phyloP scores from a whole-genome alignment of 2,329 filamentous ascomycete species.

The Didymella keratinophila region DNA sequence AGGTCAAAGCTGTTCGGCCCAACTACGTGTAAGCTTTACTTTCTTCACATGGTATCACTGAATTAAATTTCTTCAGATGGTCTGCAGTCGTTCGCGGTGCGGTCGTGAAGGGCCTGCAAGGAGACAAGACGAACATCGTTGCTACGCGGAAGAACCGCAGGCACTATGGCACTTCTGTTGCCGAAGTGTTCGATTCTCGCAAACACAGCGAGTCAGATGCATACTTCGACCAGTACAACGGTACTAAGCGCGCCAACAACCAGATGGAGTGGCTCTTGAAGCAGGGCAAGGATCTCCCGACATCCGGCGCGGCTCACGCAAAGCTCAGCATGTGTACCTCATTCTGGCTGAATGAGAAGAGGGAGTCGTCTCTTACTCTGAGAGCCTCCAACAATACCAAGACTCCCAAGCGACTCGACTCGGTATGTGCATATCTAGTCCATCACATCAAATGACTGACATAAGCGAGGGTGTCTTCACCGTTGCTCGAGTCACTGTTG shows the following conservation, averaged over 20 bases:
- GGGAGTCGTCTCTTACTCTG: too few relatives aligned
- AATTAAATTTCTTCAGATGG: constrained; percentile 32
- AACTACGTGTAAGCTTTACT: too few relatives aligned
- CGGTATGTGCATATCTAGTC: too few relatives aligned
- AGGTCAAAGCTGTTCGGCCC: too few relatives aligned
- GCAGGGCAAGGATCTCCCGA: constrained; percentile 27
- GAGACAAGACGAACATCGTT: constrained; percentile 1
- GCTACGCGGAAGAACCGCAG: constrained; percentile 32
- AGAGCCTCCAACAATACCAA: too few relatives aligned
- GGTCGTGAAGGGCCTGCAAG: constrained; percentile 33
- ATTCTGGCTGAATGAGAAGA: too few relatives aligned
- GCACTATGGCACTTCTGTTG: constrained; percentile 27
- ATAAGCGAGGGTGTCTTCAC: too few relatives aligned
- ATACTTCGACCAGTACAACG: constrained; percentile 2
- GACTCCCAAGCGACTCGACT: too few relatives aligned
- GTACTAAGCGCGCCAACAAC: neutral
- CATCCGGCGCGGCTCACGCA: neutral
- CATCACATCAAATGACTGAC: too few relatives aligned
- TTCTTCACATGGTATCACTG: too few relatives aligned
- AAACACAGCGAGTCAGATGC: constrained; percentile 23
- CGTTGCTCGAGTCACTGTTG: too few relatives aligned
- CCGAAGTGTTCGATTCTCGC: too few relatives aligned
- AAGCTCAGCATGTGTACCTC: neutral
- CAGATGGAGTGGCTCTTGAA: constrained; percentile 29
- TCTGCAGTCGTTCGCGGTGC: constrained; percentile 40